Percentiles rank a stretch among this genome's conserved stretches.
Conservation (phyloP, 352 stramenopile genomes). For the Phytophthora gonapodyides region DNA sequence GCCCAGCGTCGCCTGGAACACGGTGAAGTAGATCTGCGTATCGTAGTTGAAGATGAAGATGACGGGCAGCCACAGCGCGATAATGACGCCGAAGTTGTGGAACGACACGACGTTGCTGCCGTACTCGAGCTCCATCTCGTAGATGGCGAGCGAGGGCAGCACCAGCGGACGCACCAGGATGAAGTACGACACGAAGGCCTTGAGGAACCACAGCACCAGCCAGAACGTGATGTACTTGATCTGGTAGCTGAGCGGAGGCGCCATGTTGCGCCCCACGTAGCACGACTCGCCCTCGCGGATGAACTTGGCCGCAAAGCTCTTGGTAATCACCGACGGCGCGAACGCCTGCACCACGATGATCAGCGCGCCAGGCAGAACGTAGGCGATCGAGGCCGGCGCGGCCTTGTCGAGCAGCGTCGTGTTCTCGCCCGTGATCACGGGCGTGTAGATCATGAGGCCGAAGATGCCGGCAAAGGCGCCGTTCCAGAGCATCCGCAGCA, state of each 20-base stretch:
- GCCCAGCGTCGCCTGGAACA: conserved; percentile 67
- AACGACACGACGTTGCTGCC: conserved; percentile 65
- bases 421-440: conserved; percentile 38
- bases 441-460: conserved; percentile 63
- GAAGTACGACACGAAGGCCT: conserved; percentile 74
- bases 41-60: conserved; percentile 85
- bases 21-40: conserved; percentile 81
- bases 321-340: conserved; percentile 48
- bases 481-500: conserved; percentile 72
- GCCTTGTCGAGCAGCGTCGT: conserved; percentile 54
- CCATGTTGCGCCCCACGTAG: conserved; percentile 74
- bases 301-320: conserved; percentile 69
- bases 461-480: conserved; percentile 62
- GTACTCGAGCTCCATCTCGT: conserved; percentile 68
- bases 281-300: conserved; percentile 69
- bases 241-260: conserved; percentile 57
- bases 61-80: conserved; percentile 64
- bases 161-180: conserved; percentile 69
- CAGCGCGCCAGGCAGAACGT: conserved; percentile 46
- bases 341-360: conserved; percentile 55
- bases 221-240: conserved; percentile 74
- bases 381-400: conserved; percentile 34
- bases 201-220: conserved; percentile 60
- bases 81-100: conserved; percentile 70
- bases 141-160: conserved; percentile 70